These are phyloP conservation scores for Hemerocallis citrina DNA, from an alignment of 106 monocot genomes.

Conservation along the genomic window DNA sequence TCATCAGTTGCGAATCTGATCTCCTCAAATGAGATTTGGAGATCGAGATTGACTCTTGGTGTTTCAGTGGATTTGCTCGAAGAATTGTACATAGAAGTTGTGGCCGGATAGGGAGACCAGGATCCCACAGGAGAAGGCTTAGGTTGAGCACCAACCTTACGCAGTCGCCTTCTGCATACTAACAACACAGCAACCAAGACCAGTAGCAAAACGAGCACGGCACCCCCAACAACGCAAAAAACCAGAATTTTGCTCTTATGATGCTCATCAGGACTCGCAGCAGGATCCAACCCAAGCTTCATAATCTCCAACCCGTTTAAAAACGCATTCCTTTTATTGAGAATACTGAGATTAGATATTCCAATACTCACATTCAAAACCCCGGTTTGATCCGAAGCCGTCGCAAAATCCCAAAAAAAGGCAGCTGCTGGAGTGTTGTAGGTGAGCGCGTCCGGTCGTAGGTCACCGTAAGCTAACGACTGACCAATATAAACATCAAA, in stretches of 20 bases:
- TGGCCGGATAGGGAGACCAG: constrained; percentile 6
- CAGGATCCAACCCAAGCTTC: constrained; percentile 16
- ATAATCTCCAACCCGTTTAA: constrained; percentile 69
- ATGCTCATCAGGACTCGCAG: not conserved
- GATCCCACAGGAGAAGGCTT: not conserved
- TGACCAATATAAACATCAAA: constrained; percentile 44
- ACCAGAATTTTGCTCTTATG: constrained; percentile 6
- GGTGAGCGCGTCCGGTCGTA: constrained; percentile 2
- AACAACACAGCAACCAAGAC: not conserved
- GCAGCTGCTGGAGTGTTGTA: not conserved
- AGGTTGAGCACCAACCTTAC: not conserved
- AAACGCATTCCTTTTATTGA: constrained; percentile 7
- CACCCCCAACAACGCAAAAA: constrained; percentile 12
- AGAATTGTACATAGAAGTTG: no score
- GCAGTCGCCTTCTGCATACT: not conserved
- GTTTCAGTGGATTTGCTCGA: constrained; percentile 4
- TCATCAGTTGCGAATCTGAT: constrained; percentile 34
- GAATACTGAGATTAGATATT: constrained; percentile 4
- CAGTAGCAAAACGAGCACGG: constrained; percentile 1
- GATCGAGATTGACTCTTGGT: constrained; percentile 20
- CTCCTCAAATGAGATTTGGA: constrained; percentile 37
- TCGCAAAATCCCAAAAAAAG: constrained; percentile 32
- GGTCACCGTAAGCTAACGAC: not conserved
- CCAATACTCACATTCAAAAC: constrained; percentile 41
- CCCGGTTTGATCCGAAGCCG: not conserved